phyloP scores from a whole-genome alignment of 73 alveolate genomes.

The Paramecium pentaurelia region DNA sequence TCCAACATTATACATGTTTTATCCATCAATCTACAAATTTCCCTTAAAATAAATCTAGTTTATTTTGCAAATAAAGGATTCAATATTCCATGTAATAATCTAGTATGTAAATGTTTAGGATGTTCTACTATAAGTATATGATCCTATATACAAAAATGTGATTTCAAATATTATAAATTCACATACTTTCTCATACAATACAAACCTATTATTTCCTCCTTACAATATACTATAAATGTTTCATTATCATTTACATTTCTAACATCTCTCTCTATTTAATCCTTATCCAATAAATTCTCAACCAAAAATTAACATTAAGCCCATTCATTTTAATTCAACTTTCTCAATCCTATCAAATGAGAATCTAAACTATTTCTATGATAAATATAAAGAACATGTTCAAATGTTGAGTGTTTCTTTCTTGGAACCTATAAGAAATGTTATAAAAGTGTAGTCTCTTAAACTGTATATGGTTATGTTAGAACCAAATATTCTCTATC shows the following conservation, averaged over 20 bases:
- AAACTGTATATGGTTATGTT: slow-evolving; percentile 97
- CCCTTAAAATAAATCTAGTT: slow-evolving; percentile 86
- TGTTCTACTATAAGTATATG: slow-evolving; percentile 87
- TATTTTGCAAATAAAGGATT: slow-evolving; percentile 83
- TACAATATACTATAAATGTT: slow-evolving; percentile 78
- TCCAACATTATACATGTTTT: slow-evolving; percentile 95
- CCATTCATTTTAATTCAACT: slow-evolving; percentile 9
- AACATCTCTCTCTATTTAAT: background rate
- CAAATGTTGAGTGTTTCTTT: slow-evolving; percentile 91
- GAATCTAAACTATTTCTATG: slow-evolving; percentile 89
- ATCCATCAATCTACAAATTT: slow-evolving; percentile 86
- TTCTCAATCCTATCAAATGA: slow-evolving; percentile 36
- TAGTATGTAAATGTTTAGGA: slow-evolving; percentile 90
- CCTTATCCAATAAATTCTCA: background rate
- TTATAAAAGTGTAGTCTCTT: slow-evolving; percentile 89
- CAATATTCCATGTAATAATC: slow-evolving; percentile 85
- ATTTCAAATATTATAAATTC: slow-evolving; percentile 86
- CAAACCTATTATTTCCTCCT: slow-evolving; percentile 86
- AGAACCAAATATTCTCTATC: slow-evolving; percentile 95
- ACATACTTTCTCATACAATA: slow-evolving; percentile 90
- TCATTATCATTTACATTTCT: background rate
- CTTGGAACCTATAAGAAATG: slow-evolving; percentile 84
- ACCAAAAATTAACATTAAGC: slow-evolving; percentile 64
- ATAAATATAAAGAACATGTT: slow-evolving; percentile 92
- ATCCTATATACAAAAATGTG: slow-evolving; percentile 90